Conservation (phyloP, 257 asterid genomes). For the Oldenlandia corymbosa region DNA sequence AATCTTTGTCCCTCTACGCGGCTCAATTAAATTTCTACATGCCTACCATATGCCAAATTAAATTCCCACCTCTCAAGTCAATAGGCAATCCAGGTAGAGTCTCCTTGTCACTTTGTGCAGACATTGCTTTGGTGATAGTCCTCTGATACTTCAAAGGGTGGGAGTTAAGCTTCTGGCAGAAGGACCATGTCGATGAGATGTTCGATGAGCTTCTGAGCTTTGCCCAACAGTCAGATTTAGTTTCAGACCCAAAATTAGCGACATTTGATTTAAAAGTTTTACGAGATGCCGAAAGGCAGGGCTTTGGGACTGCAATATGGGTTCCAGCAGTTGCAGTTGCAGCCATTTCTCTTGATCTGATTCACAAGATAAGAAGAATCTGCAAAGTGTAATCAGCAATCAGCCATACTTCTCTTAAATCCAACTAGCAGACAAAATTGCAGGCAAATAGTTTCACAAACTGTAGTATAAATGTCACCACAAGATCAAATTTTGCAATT, state of each 20-base stretch:
- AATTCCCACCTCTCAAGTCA: slow-evolving; percentile 69
- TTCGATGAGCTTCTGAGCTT: slow-evolving; percentile 44
- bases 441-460: background rate
- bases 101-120: slow-evolving; percentile 46
- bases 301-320: slow-evolving; percentile 35
- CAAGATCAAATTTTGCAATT: background rate
- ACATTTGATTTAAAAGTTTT: slow-evolving; percentile 34
- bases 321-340: slow-evolving; percentile 42
- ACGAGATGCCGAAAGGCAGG: slow-evolving; percentile 31
- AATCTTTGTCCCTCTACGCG: too few species aligned
- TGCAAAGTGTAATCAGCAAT: slow-evolving; percentile 18
- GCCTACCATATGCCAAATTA: background rate
- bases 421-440: background rate
- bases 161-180: slow-evolving; percentile 26
- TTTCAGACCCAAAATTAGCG: slow-evolving; percentile 44
- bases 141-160: slow-evolving; percentile 27
- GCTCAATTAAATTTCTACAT: background rate
- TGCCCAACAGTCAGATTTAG: slow-evolving; percentile 32
- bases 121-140: slow-evolving; percentile 54
- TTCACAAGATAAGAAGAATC: slow-evolving; percentile 26
- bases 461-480: background rate
- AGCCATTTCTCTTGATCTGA: slow-evolving; percentile 45
- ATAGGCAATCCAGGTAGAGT: slow-evolving; percentile 74
- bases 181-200: slow-evolving; percentile 31
- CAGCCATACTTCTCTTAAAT: background rate